Conservation (phyloP, 106 monocot species). For the Posidonia australis region DNA sequence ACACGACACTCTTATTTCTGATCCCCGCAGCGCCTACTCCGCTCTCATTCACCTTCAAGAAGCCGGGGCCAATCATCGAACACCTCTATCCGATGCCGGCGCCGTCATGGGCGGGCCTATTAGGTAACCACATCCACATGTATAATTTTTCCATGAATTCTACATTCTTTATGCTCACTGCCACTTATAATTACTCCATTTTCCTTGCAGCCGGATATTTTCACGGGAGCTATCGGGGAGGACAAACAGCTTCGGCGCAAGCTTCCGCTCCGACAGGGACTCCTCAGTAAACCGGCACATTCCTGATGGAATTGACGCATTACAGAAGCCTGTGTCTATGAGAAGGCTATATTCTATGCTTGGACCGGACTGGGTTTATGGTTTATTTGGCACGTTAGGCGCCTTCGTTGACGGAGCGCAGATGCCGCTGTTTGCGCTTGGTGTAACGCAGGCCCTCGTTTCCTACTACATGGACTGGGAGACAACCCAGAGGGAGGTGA, state of each 20-base stretch:
- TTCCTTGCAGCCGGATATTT: slow-evolving; percentile 38
- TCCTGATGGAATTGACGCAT: slow-evolving; percentile 24
- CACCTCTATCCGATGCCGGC: slow-evolving; percentile 21
- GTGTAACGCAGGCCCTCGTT: slow-evolving; percentile 87
- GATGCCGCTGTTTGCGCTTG: slow-evolving; percentile 94
- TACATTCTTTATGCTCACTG: not conserved
- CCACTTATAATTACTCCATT: not conserved
- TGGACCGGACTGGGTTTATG: slow-evolving; percentile 72
- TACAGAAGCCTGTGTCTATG: slow-evolving; percentile 43
- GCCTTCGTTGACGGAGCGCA: slow-evolving; percentile 71
- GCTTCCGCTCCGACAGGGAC: slow-evolving; percentile 79
- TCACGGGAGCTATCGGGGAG: slow-evolving; percentile 55
- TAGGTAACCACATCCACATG: slow-evolving; percentile 29
- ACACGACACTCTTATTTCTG: slow-evolving; percentile 69
- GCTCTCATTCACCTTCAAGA: slow-evolving; percentile 72
- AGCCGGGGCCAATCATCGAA: slow-evolving; percentile 17
- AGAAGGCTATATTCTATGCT: slow-evolving; percentile 76
- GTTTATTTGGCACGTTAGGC: slow-evolving; percentile 59
- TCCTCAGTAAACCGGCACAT: slow-evolving; percentile 31
- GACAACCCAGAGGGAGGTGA: slow-evolving; percentile 71
- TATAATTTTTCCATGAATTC: not conserved
- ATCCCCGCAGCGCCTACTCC: slow-evolving; percentile 42
- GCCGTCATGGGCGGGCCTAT: slow-evolving; percentile 19
- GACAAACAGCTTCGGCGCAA: slow-evolving; percentile 53
- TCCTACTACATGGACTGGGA: slow-evolving; percentile 97